Evolutionary conservation across 495 filamentous ascomycete species (phyloP), one percentile per base, ranked within the genome.

Genomic region (Xylaria acuta): DNA sequence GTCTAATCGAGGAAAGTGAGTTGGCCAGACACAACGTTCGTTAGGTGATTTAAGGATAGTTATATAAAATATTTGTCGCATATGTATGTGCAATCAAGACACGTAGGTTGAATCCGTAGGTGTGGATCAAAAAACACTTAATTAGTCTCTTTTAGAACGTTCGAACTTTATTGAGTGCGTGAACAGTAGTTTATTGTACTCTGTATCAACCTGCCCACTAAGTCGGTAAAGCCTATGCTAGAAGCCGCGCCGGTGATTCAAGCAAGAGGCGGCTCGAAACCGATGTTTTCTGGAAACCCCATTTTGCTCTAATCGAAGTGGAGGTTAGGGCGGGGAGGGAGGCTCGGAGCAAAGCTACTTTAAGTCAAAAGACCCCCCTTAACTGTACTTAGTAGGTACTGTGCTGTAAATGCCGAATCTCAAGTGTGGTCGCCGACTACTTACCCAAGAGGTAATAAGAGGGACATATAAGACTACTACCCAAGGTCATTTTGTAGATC

Each of bases 161-260:
- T n/a, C 12, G 6, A 38, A 1, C 4, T 38, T 20, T 36, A 5
- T 34, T 12, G 4, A 38, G 34, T 14, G 54, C 20, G 38, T 60
- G 38, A 43, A 40, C 25, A 64, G 12, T 43, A 25, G 5, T 20
- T 41, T 41, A 27, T 27, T 63, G n/a, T 43, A 27, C 22, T 43
- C 38, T 38, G 34, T 40, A 41, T 8, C 8, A 18, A 56, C 14
- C 14, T 62, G n/a, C n/a, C 59, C 36, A 41, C 34, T 16, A 41
- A 41, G 59, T 63, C 11, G 38, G 60, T 40, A 43, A 56, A 22
- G 14, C 38, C 38, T n/a, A 43, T 38, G 16, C 65, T 41, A 43
- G 47, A 43, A 54, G 22, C 51, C 36, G 36, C 32, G 27, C 51
- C 36, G 49, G 36, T 58, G 34, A 40, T 43, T 58, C 65, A 67